Percentiles rank a stretch among this genome's conserved stretches.
Conservation (phyloP, 2,329 filamentous ascomycete genomes). For the Colletotrichum tropicicola region DNA sequence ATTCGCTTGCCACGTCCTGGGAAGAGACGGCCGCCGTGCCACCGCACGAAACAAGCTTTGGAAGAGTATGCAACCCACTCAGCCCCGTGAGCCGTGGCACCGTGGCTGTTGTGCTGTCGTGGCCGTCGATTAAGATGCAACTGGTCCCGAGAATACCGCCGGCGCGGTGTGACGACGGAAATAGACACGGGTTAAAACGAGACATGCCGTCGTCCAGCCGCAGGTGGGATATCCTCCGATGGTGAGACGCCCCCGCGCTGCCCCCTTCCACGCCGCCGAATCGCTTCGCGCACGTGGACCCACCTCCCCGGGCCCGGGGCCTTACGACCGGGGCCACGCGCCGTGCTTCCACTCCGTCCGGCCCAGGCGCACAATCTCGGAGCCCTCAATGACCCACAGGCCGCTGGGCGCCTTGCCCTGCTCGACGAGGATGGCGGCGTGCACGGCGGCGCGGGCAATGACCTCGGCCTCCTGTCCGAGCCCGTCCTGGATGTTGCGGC, state of each 20-base stretch:
- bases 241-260: neutral
- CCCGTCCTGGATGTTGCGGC: constrained; percentile 65
- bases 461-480: constrained; percentile 79
- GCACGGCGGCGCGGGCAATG: constrained; percentile 74
- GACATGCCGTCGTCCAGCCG: neutral
- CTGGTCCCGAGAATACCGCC: neutral
- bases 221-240: neutral
- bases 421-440: constrained; percentile 65
- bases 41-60: constrained; percentile 1
- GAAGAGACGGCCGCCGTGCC: neutral
- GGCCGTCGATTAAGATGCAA: no score
- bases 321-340: constrained; percentile 27
- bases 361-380: constrained; percentile 75
- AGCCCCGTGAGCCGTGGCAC: neutral
- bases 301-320: no score
- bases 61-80: neutral
- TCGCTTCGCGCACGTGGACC: no score
- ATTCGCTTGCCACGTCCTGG: neutral
- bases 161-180: neutral
- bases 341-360: constrained; percentile 62
- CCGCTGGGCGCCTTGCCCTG: constrained; percentile 67
- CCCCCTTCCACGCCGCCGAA: neutral
- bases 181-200: neutral
- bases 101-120: no score
- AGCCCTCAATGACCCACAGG: constrained; percentile 67